Evolutionary conservation across 768 basidiomycete species (phyloP), one percentile per base, ranked within the genome.

Genomic region (Astraeus odoratus): DNA sequence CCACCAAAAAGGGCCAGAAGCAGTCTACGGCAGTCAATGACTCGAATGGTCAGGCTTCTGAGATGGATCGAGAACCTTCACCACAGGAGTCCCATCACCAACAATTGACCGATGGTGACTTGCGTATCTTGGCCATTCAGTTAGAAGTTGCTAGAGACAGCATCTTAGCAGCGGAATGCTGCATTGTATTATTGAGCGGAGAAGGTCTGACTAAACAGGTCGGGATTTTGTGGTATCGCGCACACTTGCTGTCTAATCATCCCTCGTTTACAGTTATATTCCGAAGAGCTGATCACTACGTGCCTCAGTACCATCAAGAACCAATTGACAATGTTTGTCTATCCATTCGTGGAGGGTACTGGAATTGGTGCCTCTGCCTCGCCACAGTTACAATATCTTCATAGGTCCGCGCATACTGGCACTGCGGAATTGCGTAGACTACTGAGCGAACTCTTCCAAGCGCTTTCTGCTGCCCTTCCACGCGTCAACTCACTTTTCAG

Each of bases 201-300:
- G 88, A 90, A 51, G 73, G 85, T 19, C 67, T 95, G 44, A 77
- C 88, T 2, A 95, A 95, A 62, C 88, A 93, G 76, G 93, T 91
- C 38, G 29, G 77, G 51, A 19, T 37, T 20, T 43, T 45, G 13
- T 25, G 22, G 15, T 15, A 10, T 39, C 39, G n/a, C 24, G 30
- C 46, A 19, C 25, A 12, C 8, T 24, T 22, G 24, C 43, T 7
- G 22, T 46, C 26, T 18, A 39, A 25, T 36, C 16, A 31, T 3
- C 36, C 23, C 52, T 48, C 31, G 40, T 1, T 29, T 16, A 6
- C 56, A 94, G 86, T 68, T 97, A 8, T 95, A 95, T 62, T 96
- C 95, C 0, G 92, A 97, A 61, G 96, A 99, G 59, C 72, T 93
- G 9, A 89, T 99, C 50, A 81, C 81, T 0, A 69, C 76, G 0